Evolutionary conservation across 176 grass and related monocot genomes (phyloP).

Genomic region (Oryza officinalis): DNA sequence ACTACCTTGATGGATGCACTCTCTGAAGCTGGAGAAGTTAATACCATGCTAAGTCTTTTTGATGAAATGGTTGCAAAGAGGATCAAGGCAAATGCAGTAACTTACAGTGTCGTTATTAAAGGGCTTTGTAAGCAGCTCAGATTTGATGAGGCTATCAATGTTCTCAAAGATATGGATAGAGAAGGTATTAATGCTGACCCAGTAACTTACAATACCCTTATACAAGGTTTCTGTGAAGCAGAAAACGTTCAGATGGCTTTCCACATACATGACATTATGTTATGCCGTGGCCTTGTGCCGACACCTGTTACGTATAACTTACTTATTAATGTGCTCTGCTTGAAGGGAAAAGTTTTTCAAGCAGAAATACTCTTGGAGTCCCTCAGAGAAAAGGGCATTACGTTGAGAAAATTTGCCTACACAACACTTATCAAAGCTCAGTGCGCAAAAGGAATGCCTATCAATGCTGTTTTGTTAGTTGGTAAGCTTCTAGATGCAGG

Average conservation of each 20-base stretch:
- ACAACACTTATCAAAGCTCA: conserved; percentile 77
- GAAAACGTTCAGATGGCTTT: conserved; percentile 51
- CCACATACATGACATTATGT: conserved; percentile 51
- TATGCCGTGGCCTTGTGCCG: conserved; percentile 34
- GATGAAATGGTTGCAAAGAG: conserved; percentile 68
- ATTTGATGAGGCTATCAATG: conserved; percentile 57
- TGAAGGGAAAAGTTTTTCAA: conserved; percentile 52
- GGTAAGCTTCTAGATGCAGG: conserved; percentile 65
- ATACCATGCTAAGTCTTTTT: conserved; percentile 49
- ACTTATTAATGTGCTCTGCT: conserved; percentile 73
- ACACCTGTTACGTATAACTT: conserved; percentile 79
- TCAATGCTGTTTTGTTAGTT: conserved; percentile 51
- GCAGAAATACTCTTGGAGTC: conserved; percentile 67
- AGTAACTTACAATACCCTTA: conserved; percentile 76
- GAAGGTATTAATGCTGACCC: conserved; percentile 59
- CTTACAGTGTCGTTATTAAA: conserved; percentile 82
- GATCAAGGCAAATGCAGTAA: conserved; percentile 62
- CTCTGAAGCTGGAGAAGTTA: conserved; percentile 53
- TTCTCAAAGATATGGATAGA: conserved; percentile 56
- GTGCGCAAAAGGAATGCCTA: conserved; percentile 68
- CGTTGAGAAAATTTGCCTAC: conserved; percentile 81
- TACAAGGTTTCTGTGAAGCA: conserved; percentile 74
- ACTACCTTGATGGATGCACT: conserved; percentile 87
- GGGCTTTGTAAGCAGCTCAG: conserved; percentile 73
- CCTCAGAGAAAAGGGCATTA: conserved; percentile 49